Base-by-base conservation (phyloP, 2,329 filamentous ascomycete genomes). In the Paecilomyces variotii region DNA sequence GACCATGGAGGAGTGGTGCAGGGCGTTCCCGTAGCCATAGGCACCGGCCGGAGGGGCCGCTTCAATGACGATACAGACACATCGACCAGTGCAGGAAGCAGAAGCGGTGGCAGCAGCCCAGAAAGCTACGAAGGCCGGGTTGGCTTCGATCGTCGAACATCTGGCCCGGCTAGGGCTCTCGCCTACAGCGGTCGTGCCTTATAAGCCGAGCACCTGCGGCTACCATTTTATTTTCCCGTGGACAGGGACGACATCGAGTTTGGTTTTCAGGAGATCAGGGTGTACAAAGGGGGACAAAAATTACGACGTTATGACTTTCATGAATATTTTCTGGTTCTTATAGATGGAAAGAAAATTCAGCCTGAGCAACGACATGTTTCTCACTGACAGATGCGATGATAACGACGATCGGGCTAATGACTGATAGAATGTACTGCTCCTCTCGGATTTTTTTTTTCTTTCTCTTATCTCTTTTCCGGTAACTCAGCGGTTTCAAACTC, bases 1-100 rank as follows among this genome's bases (percentile, higher is more conserved):
- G 81, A 69, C 73, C 82, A 73, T 71, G 83, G 73, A 64, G 79
- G 73, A 24, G 76, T 82, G 25, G 77, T 84, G 51, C 84, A 87
- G 72, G 84, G 84, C 4, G 74, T 86, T 26, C 84, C 84, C 1
- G 84, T 86, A 59, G 83, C 84, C 30, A 87, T 87, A 72, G 85
- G 85, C 52, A 82, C 82, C 11, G 84, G 84, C 26, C 73, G 83
- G 61, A 76, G 79, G 63, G 72, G 74, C 61, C 79, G 79, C 53
- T 76, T 76, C 49, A 72, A 71, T 60, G 80, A 82, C 62, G 79
- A 82, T 59, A 79, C 63, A 14, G 72, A 76, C 59, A 73, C 70
- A 34, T 72, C 66, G n/a, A 53, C 50, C 30, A 72, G 72, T 62
- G 79, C 76, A 55, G 77, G 72, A 2, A 81, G 78, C 61, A 75